Conservation (phyloP, 2,329 filamentous ascomycete species). For the Ophiosphaerella korrae region DNA sequence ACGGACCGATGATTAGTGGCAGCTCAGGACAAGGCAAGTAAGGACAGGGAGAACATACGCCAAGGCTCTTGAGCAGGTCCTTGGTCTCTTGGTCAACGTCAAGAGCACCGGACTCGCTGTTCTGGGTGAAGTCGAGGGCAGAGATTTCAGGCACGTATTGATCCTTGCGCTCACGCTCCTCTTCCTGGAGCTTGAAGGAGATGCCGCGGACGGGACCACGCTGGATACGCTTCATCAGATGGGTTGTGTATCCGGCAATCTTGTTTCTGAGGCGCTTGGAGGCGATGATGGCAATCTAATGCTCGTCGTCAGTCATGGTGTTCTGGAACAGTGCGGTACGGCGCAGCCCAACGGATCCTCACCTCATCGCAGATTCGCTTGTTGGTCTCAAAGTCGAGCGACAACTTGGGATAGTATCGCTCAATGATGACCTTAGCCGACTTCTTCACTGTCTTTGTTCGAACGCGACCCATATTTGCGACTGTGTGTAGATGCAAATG, state of each 20-base stretch:
- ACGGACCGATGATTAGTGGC: too few species aligned
- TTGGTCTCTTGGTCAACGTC: slow-evolving; percentile 98
- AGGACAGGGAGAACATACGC: slow-evolving; percentile 69
- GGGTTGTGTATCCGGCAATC: slow-evolving; percentile 85
- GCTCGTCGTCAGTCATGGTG: slow-evolving; percentile 63
- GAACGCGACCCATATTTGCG: slow-evolving; percentile 61
- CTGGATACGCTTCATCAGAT: slow-evolving; percentile 97
- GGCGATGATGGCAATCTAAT: slow-evolving; percentile 87
- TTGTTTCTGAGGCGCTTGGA: slow-evolving; percentile 99
- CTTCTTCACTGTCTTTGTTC: slow-evolving; percentile 74
- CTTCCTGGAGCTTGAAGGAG: slow-evolving; percentile 99
- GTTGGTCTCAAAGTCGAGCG: slow-evolving; percentile 99
- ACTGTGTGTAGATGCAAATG: slow-evolving; percentile 29
- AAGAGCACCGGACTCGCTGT: slow-evolving; percentile 88
- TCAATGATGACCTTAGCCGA: slow-evolving; percentile 99
- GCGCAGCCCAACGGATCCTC: slow-evolving; percentile 48
- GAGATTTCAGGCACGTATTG: slow-evolving; percentile 99
- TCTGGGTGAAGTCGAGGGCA: slow-evolving; percentile 96
- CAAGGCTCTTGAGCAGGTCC: slow-evolving; percentile 99
- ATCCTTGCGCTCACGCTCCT: slow-evolving; percentile 99
- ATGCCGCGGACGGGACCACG: slow-evolving; percentile 98
- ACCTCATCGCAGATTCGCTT: slow-evolving; percentile 98
- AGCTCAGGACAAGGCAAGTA: too few species aligned
- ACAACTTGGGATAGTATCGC: slow-evolving; percentile 82
- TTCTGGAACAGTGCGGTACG: neutral